Base-by-base conservation (phyloP, 139 green algal species). In the Chlamydomonas incerta region DNA sequence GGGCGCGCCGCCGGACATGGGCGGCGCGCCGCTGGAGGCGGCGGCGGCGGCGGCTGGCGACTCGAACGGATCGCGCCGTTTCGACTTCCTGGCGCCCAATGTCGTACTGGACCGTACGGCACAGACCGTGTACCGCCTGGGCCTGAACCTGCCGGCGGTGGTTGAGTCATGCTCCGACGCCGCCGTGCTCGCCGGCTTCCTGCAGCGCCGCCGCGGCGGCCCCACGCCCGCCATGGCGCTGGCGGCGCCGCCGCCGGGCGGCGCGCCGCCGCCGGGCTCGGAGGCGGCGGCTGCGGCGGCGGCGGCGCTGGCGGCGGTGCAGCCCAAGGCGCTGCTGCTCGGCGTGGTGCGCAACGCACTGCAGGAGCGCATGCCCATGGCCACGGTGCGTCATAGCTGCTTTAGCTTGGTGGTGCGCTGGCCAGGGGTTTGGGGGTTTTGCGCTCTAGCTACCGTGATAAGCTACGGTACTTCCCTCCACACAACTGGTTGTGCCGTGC, bases 281-380 rank as follows among this genome's bases (percentile, higher is more conserved):
- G 62, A 68, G 2, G 33, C 33, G 33, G 62, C 55, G 10, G 57
- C 33, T 0, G 46, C 31, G 13, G 14, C 70, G 11, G 33, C 71
- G 47, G 50, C 20, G n/a, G 72, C 63, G 3, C n/a, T 67, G 47
- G 33, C 69, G 9, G 57, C 66, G 41, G 58, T 41, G 24, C 8
- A 66, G 20, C 86, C 89, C 29, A 68, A 83, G 71, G 41, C 60
- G 41, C 82, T 92, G 75, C 74, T 92, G 33, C 74, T 92, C 37
- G 37, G 72, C 65, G 81, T 88, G 28, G 63, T 76, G 1, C 69
- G 75, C 18, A 46, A 81, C 63, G 70, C 82, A 46, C 81, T 92
- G 29, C 81, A 88, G 69, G 89, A 92, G 82, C 87, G 82, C 20
- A 65, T 82, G 34, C 66, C 69, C 23, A 80, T 89, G 73, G 9